phyloP scores from a whole-genome alignment of 108 stramenopile genomes.

The Pseudonitzschia delicatissima region DNA sequence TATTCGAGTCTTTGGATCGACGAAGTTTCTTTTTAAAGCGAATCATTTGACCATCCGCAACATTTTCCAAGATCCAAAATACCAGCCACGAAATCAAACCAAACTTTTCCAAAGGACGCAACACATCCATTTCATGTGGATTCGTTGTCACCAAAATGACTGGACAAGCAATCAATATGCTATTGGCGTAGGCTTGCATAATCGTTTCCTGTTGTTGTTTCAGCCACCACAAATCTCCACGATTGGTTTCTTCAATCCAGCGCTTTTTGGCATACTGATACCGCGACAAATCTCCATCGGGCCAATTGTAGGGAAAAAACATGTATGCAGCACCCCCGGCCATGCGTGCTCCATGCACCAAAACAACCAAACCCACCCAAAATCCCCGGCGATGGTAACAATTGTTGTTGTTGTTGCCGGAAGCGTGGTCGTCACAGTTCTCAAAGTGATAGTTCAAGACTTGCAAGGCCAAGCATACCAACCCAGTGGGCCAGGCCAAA shows the following conservation, averaged over 20 bases:
- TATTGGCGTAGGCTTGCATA: conserved; percentile 22
- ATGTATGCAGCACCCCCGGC: conserved; percentile 1
- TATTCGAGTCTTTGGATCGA: too few relatives aligned
- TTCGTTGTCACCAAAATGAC: conserved; percentile 1
- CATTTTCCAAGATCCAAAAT: conserved; percentile 11
- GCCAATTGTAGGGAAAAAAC: conserved; percentile 14
- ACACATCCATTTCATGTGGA: not conserved
- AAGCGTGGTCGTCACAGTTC: not conserved
- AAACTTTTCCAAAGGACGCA: conserved; percentile 1
- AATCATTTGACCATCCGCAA: conserved; percentile 9
- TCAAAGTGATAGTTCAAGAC: not conserved
- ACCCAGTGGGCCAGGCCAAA: conserved; percentile 18
- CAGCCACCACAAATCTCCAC: conserved; percentile 2
- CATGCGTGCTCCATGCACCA: conserved; percentile 19
- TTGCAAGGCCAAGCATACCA: not conserved
- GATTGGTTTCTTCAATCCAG: not conserved
- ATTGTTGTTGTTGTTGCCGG: not conserved
- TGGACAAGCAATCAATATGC: not conserved
- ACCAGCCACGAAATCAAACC: conserved; percentile 9
- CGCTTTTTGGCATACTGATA: conserved; percentile 22
- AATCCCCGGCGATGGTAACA: not conserved
- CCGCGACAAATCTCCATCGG: conserved; percentile 16
- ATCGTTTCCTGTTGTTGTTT: conserved; percentile 21
- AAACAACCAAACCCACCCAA: conserved; percentile 1
- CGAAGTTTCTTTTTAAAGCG: not conserved